Conservation (phyloP, 805 yeast genomes). For the Yamadazyma sp. region DNA sequence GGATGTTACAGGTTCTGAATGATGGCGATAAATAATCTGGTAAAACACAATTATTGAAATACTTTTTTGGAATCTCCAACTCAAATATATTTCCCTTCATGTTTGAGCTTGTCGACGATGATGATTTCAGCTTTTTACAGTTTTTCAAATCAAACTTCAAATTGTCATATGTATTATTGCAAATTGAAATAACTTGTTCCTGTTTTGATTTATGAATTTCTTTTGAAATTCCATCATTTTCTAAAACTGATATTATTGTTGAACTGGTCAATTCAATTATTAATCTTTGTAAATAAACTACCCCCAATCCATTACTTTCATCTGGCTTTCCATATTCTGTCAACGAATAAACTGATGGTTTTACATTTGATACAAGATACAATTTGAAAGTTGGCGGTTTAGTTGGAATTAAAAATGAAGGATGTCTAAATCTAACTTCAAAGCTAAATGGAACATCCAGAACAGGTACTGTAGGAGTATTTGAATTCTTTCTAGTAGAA, state of each 20-base stretch:
- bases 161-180: slow-evolving; percentile 32
- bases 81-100: slow-evolving; percentile 22
- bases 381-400: slow-evolving; percentile 34
- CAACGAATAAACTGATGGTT: slow-evolving; percentile 29
- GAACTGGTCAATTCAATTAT: slow-evolving; percentile 26
- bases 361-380: slow-evolving; percentile 24
- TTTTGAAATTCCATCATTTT: slow-evolving; percentile 17
- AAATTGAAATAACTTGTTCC: slow-evolving; percentile 23
- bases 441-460: slow-evolving; percentile 39
- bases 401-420: slow-evolving; percentile 46
- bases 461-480: slow-evolving; percentile 23
- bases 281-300: slow-evolving; percentile 41
- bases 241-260: slow-evolving; percentile 25
- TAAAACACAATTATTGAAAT: slow-evolving; percentile 38
- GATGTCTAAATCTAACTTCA: slow-evolving; percentile 48
- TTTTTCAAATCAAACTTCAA: slow-evolving; percentile 38
- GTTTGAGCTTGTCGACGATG: slow-evolving; percentile 16
- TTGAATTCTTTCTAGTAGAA: slow-evolving; percentile 6
- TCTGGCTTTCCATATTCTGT: slow-evolving; percentile 32
- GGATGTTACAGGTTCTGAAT: slow-evolving; percentile 55
- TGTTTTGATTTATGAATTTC: slow-evolving; percentile 26
- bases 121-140: slow-evolving; percentile 23
- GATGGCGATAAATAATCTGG: slow-evolving; percentile 52
- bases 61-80: slow-evolving; percentile 41
- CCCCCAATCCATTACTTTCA: slow-evolving; percentile 46